A percentile compares a stretch with the other conserved stretches of the same genome.
Conservation (phyloP, 257 asterid genomes). For the Capsicum pubescens region DNA sequence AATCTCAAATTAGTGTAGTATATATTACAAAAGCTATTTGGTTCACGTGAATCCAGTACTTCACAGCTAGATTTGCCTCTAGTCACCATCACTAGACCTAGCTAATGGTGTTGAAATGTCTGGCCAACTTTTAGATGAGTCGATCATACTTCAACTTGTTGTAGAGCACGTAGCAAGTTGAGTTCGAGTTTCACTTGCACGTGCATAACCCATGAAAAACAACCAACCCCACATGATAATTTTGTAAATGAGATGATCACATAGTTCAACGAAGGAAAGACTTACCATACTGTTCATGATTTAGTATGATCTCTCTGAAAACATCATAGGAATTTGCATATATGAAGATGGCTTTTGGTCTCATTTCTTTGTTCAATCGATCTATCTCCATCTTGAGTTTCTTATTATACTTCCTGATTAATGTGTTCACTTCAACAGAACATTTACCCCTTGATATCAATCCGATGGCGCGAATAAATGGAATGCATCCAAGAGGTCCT, state of each 20-base stretch:
- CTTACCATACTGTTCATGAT: constrained; percentile 44
- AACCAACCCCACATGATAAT: background rate
- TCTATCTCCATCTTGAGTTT: constrained; percentile 39
- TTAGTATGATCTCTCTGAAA: constrained; percentile 43
- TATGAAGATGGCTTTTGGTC: constrained; percentile 44
- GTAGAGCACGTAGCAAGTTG: background rate
- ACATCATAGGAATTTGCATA: constrained; percentile 54
- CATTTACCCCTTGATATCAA: constrained; percentile 46
- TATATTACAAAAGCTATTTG: background rate
- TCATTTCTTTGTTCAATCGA: constrained; percentile 39
- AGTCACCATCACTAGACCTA: background rate
- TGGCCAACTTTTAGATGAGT: background rate
- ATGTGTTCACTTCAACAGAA: constrained; percentile 42
- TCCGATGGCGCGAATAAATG: constrained; percentile 52
- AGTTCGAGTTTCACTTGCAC: background rate
- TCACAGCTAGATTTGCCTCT: background rate
- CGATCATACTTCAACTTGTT: background rate
- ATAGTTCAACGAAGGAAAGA: background rate
- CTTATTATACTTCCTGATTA: constrained; percentile 49
- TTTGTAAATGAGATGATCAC: background rate
- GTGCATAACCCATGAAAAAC: background rate
- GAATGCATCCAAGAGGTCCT: constrained; percentile 67
- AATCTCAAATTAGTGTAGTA: too few relatives aligned
- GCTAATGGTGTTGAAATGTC: background rate
- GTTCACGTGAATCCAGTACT: background rate